These are phyloP conservation scores for Cladosporium colombiae DNA, from an alignment of 2,329 filamentous ascomycete species.

Conservation along the genomic window DNA sequence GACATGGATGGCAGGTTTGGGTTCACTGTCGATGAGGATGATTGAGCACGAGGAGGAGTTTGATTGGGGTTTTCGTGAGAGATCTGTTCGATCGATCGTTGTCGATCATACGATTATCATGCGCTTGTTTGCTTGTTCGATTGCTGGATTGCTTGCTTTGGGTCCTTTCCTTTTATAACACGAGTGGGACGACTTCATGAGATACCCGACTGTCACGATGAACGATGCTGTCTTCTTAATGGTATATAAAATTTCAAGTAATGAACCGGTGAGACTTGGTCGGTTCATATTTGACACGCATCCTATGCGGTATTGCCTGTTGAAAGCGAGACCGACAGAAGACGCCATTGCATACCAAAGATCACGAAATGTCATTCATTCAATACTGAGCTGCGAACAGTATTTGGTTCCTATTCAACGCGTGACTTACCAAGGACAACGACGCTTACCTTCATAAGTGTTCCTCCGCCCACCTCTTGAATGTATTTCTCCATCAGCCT, in stretches of 20 bases:
- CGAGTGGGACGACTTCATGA: neutral
- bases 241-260: neutral
- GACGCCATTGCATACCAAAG: neutral
- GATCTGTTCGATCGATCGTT: neutral
- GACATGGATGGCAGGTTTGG: constrained; percentile 17
- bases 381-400: neutral
- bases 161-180: neutral
- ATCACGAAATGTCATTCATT: neutral
- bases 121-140: neutral
- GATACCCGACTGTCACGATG: neutral
- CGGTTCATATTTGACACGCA: neutral
- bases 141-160: neutral
- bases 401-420: neutral
- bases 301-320: neutral
- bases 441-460: neutral
- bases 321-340: neutral
- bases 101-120: neutral
- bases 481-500: neutral
- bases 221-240: neutral
- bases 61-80: neutral
- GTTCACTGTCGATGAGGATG: constrained; percentile 15
- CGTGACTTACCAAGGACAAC: neutral
- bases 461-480: neutral
- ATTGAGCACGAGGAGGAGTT: neutral
- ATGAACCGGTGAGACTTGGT: neutral